phyloP scores from a whole-genome alignment of 352 stramenopile genomes.

The Phytopythium helicoides region DNA sequence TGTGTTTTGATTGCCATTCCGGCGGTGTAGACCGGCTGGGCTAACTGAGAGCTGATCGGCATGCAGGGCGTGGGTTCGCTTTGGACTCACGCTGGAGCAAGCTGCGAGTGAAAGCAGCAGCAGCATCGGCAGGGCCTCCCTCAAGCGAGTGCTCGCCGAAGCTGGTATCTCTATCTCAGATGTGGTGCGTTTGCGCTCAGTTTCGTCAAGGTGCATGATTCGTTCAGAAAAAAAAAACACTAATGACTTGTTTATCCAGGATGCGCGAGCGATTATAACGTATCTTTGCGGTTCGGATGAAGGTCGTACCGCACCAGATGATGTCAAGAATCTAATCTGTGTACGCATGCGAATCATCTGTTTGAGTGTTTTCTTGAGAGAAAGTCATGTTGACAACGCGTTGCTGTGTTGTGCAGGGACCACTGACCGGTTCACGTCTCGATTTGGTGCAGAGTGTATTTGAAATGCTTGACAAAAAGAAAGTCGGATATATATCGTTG shows the following conservation, averaged over 20 bases:
- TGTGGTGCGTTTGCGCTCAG: slow-evolving; percentile 35
- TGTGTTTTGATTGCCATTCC: not conserved
- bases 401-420: no score
- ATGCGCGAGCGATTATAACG: slow-evolving; percentile 49
- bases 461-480: slow-evolving; percentile 56
- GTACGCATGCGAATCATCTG: no score
- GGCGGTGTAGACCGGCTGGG: not conserved
- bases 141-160: slow-evolving; percentile 61
- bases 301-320: slow-evolving; percentile 34
- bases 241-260: no score
- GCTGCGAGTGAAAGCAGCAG: slow-evolving; percentile 29
- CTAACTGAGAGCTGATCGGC: not conserved
- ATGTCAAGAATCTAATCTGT: slow-evolving; percentile 65
- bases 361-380: slow-evolving; percentile 2
- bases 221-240: no score
- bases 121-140: slow-evolving; percentile 40
- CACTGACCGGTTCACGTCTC: slow-evolving; percentile 40
- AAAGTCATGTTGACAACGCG: no score
- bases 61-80: slow-evolving; percentile 47
- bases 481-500: slow-evolving; percentile 54
- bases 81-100: slow-evolving; percentile 50
- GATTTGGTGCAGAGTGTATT: slow-evolving; percentile 73
- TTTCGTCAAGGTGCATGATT: no score
- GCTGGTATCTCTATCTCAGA: slow-evolving; percentile 50
- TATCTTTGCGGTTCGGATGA: slow-evolving; percentile 32